Base-by-base conservation (phyloP, 2,329 filamentous ascomycete genomes). In the Monosporascus sp. region DNA sequence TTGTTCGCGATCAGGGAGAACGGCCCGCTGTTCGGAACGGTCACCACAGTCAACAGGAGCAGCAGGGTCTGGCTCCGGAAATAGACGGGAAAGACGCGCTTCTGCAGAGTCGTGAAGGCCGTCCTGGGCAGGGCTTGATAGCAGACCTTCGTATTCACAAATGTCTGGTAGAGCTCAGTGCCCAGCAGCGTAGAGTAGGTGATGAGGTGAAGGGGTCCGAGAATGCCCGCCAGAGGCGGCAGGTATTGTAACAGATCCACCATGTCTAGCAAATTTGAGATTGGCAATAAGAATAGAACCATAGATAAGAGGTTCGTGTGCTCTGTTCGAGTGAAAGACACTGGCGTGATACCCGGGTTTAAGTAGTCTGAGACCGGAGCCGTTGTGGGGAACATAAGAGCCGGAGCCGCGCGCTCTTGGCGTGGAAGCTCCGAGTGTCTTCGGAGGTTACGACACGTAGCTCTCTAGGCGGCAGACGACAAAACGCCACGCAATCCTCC, bases 1-100 rank as follows among this genome's bases (percentile, higher is more conserved):
- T 64, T 68, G 7, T 60, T 57, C 7, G 59, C 53, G 0, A 69
- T 22, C 2, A 73, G 51, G 0, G 69, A 67, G 2, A 65, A 11
- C 0, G 63, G 62, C 1, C 71, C 69, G 3, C 57, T 54, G 0
- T 69, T 64, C 0, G 72, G 71, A 3, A 71, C 58, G 0, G 73
- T 73, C 15, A 57, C 51, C 1, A 66, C 67, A 0, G 69, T 64
- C 25, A 72, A 49, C 3, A 74, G 18, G 2, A 75, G 53, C 2
- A 75, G 58, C 1, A 67, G 8, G 0, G 70, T 58, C 53, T 75
- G 73, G 5, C 56, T 58, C 17, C 62, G 63, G 53, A 76, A 76
- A 56, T 74, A 75, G 17, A 73, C 50, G 0, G 72, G 73, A 43
- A 75, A 76, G 45, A 76, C 56, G 5, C 62, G 65, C 39, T 72